phyloP scores from a whole-genome alignment of 768 basidiomycete species.

The Termitomyces sp. region DNA sequence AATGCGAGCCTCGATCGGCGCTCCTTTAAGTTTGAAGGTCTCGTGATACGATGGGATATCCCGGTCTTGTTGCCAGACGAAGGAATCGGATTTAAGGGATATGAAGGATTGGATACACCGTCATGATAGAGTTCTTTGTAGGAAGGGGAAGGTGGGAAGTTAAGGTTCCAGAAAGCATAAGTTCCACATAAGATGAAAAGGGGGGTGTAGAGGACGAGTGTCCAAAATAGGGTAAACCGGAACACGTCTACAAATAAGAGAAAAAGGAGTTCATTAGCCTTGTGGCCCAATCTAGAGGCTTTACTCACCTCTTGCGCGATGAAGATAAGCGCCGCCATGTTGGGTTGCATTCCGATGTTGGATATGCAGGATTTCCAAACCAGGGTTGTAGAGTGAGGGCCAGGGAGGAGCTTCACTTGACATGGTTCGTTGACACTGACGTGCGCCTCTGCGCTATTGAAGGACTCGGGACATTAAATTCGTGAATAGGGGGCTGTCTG shows the following conservation, averaged over 20 bases:
- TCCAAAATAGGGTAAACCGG: slow-evolving; percentile 55
- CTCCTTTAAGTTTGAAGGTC: slow-evolving; percentile 30
- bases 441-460: not conserved
- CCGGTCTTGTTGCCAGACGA: slow-evolving; percentile 12
- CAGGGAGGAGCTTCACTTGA: slow-evolving; percentile 27
- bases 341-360: slow-evolving; percentile 38
- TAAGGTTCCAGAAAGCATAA: slow-evolving; percentile 53
- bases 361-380: slow-evolving; percentile 47
- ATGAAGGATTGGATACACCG: not conserved
- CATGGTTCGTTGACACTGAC: slow-evolving; percentile 5
- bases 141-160: slow-evolving; percentile 39
- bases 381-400: slow-evolving; percentile 52
- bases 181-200: slow-evolving; percentile 46
- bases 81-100: slow-evolving; percentile 16
- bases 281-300: not conserved
- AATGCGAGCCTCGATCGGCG: slow-evolving; percentile 47
- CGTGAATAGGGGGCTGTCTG: not conserved
- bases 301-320: slow-evolving; percentile 35
- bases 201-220: slow-evolving; percentile 48
- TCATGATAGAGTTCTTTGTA: slow-evolving; percentile 9
- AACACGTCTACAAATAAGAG: slow-evolving; percentile 39
- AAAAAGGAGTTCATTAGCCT: not conserved
- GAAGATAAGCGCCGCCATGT: slow-evolving; percentile 42
- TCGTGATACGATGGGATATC: slow-evolving; percentile 6
- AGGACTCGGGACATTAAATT: slow-evolving; percentile 5